These are phyloP conservation scores for Kodamaea neixiangensis DNA, from an alignment of 805 yeast genomes.

Conservation along the genomic window DNA sequence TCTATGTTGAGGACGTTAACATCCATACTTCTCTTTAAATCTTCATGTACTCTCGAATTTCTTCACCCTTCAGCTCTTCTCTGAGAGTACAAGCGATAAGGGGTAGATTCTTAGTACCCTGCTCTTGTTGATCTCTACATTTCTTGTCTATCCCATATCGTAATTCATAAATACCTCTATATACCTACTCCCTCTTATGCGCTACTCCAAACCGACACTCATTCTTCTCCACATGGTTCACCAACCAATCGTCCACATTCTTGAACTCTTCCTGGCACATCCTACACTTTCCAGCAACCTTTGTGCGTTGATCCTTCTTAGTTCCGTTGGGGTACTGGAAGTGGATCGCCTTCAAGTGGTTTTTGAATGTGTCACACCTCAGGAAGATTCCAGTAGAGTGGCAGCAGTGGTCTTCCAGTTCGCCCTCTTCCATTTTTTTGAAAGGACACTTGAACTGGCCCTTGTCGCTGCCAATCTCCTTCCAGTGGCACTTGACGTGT, in stretches of 20 bases:
- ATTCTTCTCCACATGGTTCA: conserved; percentile 63
- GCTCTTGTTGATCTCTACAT: background rate
- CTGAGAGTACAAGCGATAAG: no score
- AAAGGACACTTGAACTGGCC: conserved; percentile 83
- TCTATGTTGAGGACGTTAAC: no score
- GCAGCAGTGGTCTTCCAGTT: conserved; percentile 47
- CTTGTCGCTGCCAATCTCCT: conserved; percentile 65
- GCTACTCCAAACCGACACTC: conserved; percentile 29
- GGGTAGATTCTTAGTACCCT: no score
- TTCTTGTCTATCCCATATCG: background rate
- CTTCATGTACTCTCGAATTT: no score
- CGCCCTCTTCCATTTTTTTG: conserved; percentile 33
- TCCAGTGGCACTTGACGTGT: conserved; percentile 84
- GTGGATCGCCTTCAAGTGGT: conserved; percentile 87
- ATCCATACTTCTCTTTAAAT: no score
- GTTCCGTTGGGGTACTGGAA: conserved; percentile 89
- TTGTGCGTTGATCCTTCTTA: conserved; percentile 68
- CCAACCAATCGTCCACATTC: conserved; percentile 80
- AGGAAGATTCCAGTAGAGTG: conserved; percentile 85
- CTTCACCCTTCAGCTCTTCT: no score
- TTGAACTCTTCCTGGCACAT: conserved; percentile 68
- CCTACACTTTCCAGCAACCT: conserved; percentile 73
- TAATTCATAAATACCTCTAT: background rate
- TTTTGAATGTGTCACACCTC: conserved; percentile 88
- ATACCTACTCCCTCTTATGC: conserved; percentile 12